Percentiles rank a stretch among this genome's conserved stretches.
Evolutionary conservation across 108 stramenopile genomes (phyloP).

Genomic region (Conticribra guillardii): DNA sequence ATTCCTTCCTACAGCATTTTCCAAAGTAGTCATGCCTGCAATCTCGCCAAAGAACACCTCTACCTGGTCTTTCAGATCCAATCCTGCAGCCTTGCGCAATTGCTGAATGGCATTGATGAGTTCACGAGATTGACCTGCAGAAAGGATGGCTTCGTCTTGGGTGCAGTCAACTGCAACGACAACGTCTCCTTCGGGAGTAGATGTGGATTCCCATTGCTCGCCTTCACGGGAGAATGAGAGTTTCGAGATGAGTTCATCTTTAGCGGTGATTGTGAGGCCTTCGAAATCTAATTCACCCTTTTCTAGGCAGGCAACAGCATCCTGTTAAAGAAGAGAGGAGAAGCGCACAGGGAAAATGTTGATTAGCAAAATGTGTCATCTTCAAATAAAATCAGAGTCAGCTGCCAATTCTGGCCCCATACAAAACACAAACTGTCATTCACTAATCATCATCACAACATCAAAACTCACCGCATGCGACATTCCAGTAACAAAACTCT

Average conservation of each 20-base stretch:
- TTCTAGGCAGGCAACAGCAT: conserved; percentile 83
- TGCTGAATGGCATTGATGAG: conserved; percentile 97
- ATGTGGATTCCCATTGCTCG: conserved; percentile 87
- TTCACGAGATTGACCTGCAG: conserved; percentile 92
- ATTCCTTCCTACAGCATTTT: conserved; percentile 75
- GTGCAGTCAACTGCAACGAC: conserved; percentile 96
- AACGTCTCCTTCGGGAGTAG: conserved; percentile 85
- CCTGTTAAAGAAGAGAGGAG: conserved; percentile 20
- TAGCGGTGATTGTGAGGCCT: conserved; percentile 77
- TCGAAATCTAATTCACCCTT: conserved; percentile 82
- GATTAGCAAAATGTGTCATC: no score
- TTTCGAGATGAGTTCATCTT: conserved; percentile 87
- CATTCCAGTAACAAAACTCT: conserved; percentile 56
- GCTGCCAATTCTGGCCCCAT: no score
- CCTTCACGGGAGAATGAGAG: conserved; percentile 92
- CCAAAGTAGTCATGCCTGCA: conserved; percentile 63
- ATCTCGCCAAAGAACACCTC: conserved; percentile 90
- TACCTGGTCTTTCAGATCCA: conserved; percentile 86
- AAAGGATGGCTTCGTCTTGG: conserved; percentile 93
- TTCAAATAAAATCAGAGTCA: no score
- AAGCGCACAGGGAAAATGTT: no score
- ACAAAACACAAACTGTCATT: no score
- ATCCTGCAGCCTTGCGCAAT: conserved; percentile 92
- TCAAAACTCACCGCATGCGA: conserved; percentile 58
- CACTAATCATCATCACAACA: neutral